A percentile compares a stretch with the other conserved stretches of the same genome.
Conservation (phyloP, 2,329 filamentous ascomycete genomes). For the Lachnellula cervina region DNA sequence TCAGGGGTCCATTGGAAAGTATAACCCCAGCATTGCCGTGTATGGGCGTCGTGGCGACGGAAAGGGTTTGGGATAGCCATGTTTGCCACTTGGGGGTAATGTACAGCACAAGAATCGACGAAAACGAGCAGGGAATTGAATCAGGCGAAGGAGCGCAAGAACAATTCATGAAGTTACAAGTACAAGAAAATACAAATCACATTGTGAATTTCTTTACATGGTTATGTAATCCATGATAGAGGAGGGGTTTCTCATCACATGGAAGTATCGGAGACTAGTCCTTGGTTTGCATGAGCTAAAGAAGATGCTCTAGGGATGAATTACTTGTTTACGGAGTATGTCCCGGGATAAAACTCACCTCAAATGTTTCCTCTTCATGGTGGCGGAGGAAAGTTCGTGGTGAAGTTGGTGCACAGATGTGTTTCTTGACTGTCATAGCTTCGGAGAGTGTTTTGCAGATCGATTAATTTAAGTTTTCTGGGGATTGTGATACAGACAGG, state of each 20-base stretch:
- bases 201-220: too few species aligned
- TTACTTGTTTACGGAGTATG: not conserved
- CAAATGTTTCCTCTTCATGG: too few species aligned
- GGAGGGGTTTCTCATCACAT: not conserved
- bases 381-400: too few species aligned
- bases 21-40: constrained; percentile 50
- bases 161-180: not conserved
- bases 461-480: too few species aligned
- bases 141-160: not conserved
- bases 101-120: not conserved
- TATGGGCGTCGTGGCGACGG: constrained; percentile 1
- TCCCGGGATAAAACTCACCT: not conserved
- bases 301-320: not conserved
- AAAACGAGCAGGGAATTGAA: not conserved
- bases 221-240: not conserved
- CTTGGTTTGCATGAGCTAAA: not conserved
- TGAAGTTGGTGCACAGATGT: too few species aligned
- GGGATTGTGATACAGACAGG: too few species aligned
- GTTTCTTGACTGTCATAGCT: too few species aligned
- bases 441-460: too few species aligned
- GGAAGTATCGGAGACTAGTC: not conserved
- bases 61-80: constrained; percentile 3
- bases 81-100: not conserved
- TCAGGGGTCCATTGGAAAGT: constrained; percentile 63
- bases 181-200: not conserved